Evolutionary conservation across 257 asterid genomes (phyloP).

Genomic region (Mitragyna speciosa): DNA sequence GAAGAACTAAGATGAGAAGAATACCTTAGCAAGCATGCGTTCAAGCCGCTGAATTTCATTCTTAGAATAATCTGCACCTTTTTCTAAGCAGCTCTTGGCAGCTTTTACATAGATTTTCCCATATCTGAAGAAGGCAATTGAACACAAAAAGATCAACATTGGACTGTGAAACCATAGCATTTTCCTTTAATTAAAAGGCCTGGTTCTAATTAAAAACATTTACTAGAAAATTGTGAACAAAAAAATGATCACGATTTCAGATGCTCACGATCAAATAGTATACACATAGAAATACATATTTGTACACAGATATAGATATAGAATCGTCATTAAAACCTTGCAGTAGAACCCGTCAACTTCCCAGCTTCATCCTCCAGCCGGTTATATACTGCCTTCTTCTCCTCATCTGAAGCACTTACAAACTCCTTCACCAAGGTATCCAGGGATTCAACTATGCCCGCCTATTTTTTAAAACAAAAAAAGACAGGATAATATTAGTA

Average conservation of each 20-base stretch:
- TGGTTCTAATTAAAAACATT: neutral
- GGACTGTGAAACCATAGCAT: neutral
- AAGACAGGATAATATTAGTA: conserved; percentile 9
- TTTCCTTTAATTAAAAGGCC: neutral
- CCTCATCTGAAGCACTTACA: conserved; percentile 52
- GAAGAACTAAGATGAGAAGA: neutral
- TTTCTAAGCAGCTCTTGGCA: conserved; percentile 77
- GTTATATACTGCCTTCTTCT: conserved; percentile 50
- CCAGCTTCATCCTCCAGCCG: conserved; percentile 74
- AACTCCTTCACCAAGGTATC: conserved; percentile 75
- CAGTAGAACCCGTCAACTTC: conserved; percentile 64
- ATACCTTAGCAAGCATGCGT: conserved; percentile 85
- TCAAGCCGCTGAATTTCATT: conserved; percentile 78
- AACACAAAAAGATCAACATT: neutral
- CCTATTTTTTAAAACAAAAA: conserved; percentile 46
- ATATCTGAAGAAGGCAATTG: conserved; percentile 42
- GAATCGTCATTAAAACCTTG: conserved; percentile 45
- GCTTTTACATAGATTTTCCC: conserved; percentile 80
- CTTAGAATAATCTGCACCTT: conserved; percentile 82
- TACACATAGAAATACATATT: neutral
- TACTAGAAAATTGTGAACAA: neutral
- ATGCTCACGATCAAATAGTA: neutral
- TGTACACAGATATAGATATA: neutral
- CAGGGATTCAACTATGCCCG: conserved; percentile 70
- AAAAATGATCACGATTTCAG: neutral